These are phyloP conservation scores for Termitomyces sp. DNA, from an alignment of 768 basidiomycete genomes.

Conservation along the genomic window DNA sequence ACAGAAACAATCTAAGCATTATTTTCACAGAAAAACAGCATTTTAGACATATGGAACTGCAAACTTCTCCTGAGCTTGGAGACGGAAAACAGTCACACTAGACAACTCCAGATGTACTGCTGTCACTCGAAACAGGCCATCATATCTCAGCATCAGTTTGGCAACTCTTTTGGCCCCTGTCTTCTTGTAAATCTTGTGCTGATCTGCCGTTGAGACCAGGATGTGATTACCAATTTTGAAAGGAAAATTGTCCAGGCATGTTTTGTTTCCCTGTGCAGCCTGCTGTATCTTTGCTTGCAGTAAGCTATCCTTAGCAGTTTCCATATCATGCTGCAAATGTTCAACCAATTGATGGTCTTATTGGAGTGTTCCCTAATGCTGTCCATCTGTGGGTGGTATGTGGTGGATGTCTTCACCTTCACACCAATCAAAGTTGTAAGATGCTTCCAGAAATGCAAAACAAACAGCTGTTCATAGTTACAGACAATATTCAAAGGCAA, in stretches of 20 bases:
- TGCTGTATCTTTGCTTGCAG: too few relatives aligned
- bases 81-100: background rate
- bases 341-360: too few relatives aligned
- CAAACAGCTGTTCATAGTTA: background rate
- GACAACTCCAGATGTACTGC: background rate
- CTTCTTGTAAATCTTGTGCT: too few relatives aligned
- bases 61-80: background rate
- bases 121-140: background rate
- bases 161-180: conserved; percentile 13
- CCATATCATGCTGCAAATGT: too few relatives aligned
- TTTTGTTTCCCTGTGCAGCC: too few relatives aligned
- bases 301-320: too few relatives aligned
- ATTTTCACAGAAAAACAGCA: background rate
- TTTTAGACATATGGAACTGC: background rate
- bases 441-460: background rate
- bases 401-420: background rate
- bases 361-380: background rate
- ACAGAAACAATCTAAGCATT: background rate
- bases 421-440: background rate
- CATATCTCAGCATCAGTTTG: conserved; percentile 6
- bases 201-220: too few relatives aligned
- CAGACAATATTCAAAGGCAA: background rate
- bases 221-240: too few relatives aligned
- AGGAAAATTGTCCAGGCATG: too few relatives aligned
- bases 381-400: background rate